Percentiles rank a stretch among this genome's conserved stretches.
Evolutionary conservation across 148 eudicot genomes (phyloP).

Genomic region (Rhododendron ferrugineum): DNA sequence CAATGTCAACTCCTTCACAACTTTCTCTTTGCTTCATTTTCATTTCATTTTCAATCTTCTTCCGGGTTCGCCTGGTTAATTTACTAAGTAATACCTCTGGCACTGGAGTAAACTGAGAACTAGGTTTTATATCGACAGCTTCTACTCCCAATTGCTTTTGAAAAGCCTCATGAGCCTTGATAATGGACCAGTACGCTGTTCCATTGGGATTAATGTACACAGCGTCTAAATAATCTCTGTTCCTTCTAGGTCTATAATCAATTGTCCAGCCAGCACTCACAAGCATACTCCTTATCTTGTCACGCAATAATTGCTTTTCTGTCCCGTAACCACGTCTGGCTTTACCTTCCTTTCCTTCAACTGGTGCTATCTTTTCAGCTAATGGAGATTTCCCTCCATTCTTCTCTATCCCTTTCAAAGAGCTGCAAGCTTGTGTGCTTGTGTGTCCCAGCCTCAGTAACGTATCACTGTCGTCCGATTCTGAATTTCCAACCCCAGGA

Average conservation of each 20-base stretch:
- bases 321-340: slow-evolving; percentile 82
- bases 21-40: slow-evolving; percentile 69
- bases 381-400: slow-evolving; percentile 33
- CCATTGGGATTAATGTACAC: slow-evolving; percentile 91
- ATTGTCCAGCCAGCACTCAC: slow-evolving; percentile 86
- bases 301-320: slow-evolving; percentile 87
- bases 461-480: slow-evolving; percentile 45
- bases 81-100: slow-evolving; percentile 65
- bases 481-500: slow-evolving; percentile 15
- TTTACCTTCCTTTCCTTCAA: slow-evolving; percentile 51
- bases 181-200: slow-evolving; percentile 95
- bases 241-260: slow-evolving; percentile 95
- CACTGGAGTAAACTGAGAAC: slow-evolving; percentile 53
- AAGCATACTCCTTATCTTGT: slow-evolving; percentile 77
- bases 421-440: slow-evolving; percentile 26
- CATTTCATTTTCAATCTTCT: slow-evolving; percentile 77
- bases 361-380: slow-evolving; percentile 39
- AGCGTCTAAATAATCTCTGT: slow-evolving; percentile 89
- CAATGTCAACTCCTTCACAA: slow-evolving; percentile 20
- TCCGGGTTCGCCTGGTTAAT: slow-evolving; percentile 80
- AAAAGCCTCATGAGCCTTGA: slow-evolving; percentile 94
- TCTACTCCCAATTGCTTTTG: slow-evolving; percentile 80
- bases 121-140: slow-evolving; percentile 24
- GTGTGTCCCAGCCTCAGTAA: slow-evolving; percentile 34
- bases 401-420: slow-evolving; percentile 16